phyloP scores from a whole-genome alignment of 352 stramenopile genomes.

The Halophytophthora polymorphica region DNA sequence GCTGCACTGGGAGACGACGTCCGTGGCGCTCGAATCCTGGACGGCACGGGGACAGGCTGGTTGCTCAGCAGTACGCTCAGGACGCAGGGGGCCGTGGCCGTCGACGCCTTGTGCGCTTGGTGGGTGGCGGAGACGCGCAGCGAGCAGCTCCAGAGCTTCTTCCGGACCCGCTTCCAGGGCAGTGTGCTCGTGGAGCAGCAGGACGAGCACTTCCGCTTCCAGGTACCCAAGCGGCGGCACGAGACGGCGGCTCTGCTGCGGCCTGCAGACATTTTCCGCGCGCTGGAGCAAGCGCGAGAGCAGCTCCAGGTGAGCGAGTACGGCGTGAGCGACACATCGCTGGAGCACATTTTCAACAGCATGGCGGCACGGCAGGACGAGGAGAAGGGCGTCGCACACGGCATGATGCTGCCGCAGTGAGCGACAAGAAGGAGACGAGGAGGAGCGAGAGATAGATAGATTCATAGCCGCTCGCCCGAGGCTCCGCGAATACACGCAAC shows the following conservation, averaged over 20 bases:
- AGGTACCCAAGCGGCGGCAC: slow-evolving; percentile 29
- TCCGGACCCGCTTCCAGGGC: slow-evolving; percentile 20
- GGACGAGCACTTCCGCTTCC: slow-evolving; percentile 49
- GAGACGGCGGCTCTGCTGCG: slow-evolving; percentile 16
- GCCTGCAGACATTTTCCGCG: slow-evolving; percentile 56
- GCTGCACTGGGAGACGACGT: slow-evolving; percentile 21
- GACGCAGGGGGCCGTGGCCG: slow-evolving; percentile 16
- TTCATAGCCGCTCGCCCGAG: no score
- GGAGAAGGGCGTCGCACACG: slow-evolving; percentile 29
- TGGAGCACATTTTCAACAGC: slow-evolving; percentile 91
- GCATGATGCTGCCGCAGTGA: slow-evolving; percentile 15
- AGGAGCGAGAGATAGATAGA: no score
- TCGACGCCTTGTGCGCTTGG: slow-evolving; percentile 33
- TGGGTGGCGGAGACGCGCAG: slow-evolving; percentile 31
- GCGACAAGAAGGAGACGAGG: not conserved
- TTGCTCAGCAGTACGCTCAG: slow-evolving; percentile 21
- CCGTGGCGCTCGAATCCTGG: slow-evolving; percentile 16
- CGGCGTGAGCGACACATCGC: slow-evolving; percentile 82
- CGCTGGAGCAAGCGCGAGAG: slow-evolving; percentile 65
- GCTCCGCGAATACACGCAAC: no score
- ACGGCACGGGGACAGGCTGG: slow-evolving; percentile 26
- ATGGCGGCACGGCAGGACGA: slow-evolving; percentile 81
- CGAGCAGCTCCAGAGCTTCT: slow-evolving; percentile 28
- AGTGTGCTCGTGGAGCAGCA: slow-evolving; percentile 43
- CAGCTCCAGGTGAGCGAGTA: slow-evolving; percentile 75